These are phyloP conservation scores for Medicago ruthenica DNA, from an alignment of 306 rosid genomes.

Conservation along the genomic window DNA sequence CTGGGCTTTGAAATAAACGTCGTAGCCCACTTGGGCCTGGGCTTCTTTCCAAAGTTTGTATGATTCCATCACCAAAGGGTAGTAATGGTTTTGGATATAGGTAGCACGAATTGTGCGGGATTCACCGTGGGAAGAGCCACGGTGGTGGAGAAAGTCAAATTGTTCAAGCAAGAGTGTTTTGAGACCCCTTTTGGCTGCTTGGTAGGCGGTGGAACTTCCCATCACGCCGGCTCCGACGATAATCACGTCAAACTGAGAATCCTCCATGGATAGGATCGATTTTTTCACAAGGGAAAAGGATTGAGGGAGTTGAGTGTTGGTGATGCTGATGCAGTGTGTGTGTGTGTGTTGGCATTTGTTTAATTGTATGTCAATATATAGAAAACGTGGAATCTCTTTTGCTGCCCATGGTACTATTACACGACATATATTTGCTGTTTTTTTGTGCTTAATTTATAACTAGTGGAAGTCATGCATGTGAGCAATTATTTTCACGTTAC, in stretches of 20 bases:
- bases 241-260: constrained; percentile 59
- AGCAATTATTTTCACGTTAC: too few relatives aligned
- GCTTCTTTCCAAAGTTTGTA: constrained; percentile 71
- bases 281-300: not conserved
- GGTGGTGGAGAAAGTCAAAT: constrained; percentile 90
- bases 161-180: constrained; percentile 75
- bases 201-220: constrained; percentile 87
- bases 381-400: too few relatives aligned
- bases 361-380: too few relatives aligned
- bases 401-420: too few relatives aligned
- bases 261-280: not conserved
- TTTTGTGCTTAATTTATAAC: too few relatives aligned
- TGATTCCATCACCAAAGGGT: constrained; percentile 64
- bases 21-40: constrained; percentile 71
- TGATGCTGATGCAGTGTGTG: too few relatives aligned
- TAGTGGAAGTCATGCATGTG: too few relatives aligned
- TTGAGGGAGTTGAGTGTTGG: too few relatives aligned
- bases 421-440: too few relatives aligned
- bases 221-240: constrained; percentile 85
- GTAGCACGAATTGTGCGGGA: constrained; percentile 90
- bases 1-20: constrained; percentile 65
- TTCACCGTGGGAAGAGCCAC: constrained; percentile 97
- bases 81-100: constrained; percentile 66
- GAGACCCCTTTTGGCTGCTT: constrained; percentile 63
- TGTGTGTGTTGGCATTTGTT: too few relatives aligned